Base-by-base conservation (phyloP, 805 yeast genomes). In the Metschnikowia lachancei region DNA sequence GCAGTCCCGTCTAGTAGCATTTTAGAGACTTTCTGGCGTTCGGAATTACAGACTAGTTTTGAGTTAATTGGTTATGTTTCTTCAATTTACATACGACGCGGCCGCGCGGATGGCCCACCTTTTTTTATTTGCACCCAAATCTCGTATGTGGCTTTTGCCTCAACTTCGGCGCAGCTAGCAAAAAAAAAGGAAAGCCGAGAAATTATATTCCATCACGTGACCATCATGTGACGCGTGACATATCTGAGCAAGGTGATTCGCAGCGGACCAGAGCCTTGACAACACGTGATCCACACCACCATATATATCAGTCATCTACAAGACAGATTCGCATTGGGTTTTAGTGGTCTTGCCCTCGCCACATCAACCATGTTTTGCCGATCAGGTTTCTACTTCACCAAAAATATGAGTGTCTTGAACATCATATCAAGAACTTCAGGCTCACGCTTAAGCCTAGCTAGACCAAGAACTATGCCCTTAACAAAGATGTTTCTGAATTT, bases 371-470 rank as follows among this genome's bases (percentile, higher is more conserved):
- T 57, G 55, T 62, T 81, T 40, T 74, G 80, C 38, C 74, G 74
- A 58, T 68, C 82, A 5, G 76, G 77, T 69, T 78, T 80, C 63
- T 81, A 77, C 69, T 82, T 82, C 62, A 70, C 81, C 50, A 73
- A 70, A 58, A 82, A 82, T 64, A 56, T 77, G 3, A 65, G 77
- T 19, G 75, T 80, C 30, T 58, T 75, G 49, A 65, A 63, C 50
- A 67, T 58, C 11, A 48, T 66, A 22, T 50, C 60, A 3, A 62
- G 54, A 43, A 54, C 59, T 35, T 55, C 57, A 32, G 56, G 53
- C 17, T 42, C 50, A 18, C 45, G 63, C 24, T 46, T 57, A 14
- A 51, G 56, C 28, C 47, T 58, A 10, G 56, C 45, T 10, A 24
- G 43, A 10, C 43, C 51, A 10, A 41, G 46, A 29, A 14, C 19